These are phyloP conservation scores for Crataegus laevigata DNA, from an alignment of 306 rosid genomes.

Conservation along the genomic window DNA sequence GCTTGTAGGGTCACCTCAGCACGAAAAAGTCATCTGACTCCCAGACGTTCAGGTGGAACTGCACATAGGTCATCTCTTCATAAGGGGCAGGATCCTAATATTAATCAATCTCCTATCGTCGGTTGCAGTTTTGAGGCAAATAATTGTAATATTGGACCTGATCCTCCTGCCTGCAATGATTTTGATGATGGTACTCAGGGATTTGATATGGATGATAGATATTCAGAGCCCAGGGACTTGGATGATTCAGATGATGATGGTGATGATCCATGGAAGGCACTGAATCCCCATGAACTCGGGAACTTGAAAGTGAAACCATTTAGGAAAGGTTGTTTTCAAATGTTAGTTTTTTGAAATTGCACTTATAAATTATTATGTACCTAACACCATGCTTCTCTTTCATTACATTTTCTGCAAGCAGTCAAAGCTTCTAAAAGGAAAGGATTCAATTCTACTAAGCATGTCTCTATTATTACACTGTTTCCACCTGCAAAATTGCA, in stretches of 20 bases:
- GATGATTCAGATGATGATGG: slow-evolving; percentile 53
- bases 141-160: slow-evolving; percentile 25
- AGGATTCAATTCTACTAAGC: slow-evolving; percentile 19
- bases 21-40: slow-evolving; percentile 54
- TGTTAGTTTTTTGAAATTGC: neutral
- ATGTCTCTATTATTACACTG: slow-evolving; percentile 31
- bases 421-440: slow-evolving; percentile 45
- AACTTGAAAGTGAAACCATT: slow-evolving; percentile 76
- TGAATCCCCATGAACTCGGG: slow-evolving; percentile 93
- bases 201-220: slow-evolving; percentile 47
- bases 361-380: neutral
- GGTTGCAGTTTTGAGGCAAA: slow-evolving; percentile 29
- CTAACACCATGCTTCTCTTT: slow-evolving; percentile 9
- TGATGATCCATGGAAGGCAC: slow-evolving; percentile 87
- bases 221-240: slow-evolving; percentile 38
- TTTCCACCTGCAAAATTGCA: slow-evolving; percentile 78
- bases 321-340: slow-evolving; percentile 56
- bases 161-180: slow-evolving; percentile 37
- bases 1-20: slow-evolving; percentile 39
- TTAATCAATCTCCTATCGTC: slow-evolving; percentile 33
- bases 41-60: slow-evolving; percentile 54
- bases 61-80: slow-evolving; percentile 37
- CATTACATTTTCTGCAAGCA: slow-evolving; percentile 25
- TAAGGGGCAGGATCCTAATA: slow-evolving; percentile 44
- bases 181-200: slow-evolving; percentile 31